These are phyloP conservation scores for Blastocystis sp. DNA, from an alignment of 352 stramenopile species.

Conservation along the genomic window DNA sequence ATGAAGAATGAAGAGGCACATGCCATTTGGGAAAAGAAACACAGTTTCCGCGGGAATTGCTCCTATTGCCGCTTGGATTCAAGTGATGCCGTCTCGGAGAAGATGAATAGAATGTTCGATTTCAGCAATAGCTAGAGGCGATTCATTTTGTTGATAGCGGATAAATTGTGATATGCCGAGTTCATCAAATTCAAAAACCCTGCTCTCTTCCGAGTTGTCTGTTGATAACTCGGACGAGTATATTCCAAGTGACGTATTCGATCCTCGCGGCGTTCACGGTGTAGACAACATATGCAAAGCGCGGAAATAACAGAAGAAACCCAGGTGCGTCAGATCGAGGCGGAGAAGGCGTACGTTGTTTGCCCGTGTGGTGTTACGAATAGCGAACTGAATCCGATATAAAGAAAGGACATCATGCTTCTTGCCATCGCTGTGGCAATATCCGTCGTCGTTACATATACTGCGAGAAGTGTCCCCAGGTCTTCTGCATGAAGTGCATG, in stretches of 20 bases:
- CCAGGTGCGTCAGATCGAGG: not conserved
- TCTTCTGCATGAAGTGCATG: conserved; percentile 58
- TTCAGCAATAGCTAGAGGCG: no score
- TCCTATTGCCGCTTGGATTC: not conserved
- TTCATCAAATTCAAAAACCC: not conserved
- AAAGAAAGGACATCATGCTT: conserved; percentile 42
- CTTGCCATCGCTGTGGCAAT: conserved; percentile 56
- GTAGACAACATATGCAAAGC: conserved; percentile 26
- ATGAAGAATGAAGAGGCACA: no score
- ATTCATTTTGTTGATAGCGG: no score
- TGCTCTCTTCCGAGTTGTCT: not conserved
- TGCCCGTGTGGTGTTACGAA: not conserved
- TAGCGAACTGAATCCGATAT: conserved; percentile 17
- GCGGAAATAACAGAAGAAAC: conserved; percentile 19
- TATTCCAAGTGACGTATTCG: conserved; percentile 35
- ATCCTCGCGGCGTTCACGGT: not conserved
- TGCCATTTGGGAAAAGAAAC: no score
- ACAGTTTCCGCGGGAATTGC: not conserved
- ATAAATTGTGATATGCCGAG: not conserved
- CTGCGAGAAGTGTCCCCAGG: conserved; percentile 40
- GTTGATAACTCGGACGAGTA: conserved; percentile 51
- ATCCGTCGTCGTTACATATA: conserved; percentile 40
- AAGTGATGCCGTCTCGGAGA: not conserved
- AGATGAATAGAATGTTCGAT: no score
- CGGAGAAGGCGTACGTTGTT: conserved; percentile 17